Conservation (phyloP, 352 stramenopile genomes). For the Phytophthora syringae region DNA sequence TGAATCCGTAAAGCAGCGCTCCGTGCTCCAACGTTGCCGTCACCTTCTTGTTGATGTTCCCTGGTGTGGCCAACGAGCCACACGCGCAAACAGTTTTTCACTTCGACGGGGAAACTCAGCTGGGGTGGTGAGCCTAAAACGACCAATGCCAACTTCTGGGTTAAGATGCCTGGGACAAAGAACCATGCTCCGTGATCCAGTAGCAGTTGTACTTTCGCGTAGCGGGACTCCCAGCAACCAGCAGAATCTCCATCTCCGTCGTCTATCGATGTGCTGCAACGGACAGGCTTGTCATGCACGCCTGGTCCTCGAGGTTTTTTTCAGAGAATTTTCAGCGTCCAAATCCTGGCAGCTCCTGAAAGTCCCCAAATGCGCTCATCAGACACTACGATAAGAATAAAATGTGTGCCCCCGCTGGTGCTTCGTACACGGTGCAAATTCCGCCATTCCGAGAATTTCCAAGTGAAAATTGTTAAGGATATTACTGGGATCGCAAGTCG, state of each 20-base stretch:
- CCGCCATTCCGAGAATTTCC: slow-evolving; percentile 29
- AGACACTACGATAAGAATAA: slow-evolving; percentile 13
- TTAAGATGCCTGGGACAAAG: slow-evolving; percentile 4
- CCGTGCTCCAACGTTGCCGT: not conserved
- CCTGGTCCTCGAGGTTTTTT: not conserved
- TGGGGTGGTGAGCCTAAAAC: no score
- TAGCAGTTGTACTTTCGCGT: slow-evolving; percentile 15
- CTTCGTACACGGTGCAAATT: slow-evolving; percentile 29
- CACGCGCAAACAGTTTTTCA: not conserved
- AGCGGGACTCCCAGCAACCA: not conserved
- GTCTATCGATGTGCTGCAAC: not conserved
- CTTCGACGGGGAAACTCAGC: not conserved
- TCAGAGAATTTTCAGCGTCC: slow-evolving; percentile 12
- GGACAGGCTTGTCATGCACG: slow-evolving; percentile 12
- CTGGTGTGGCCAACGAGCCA: no score
- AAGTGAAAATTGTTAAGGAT: no score
- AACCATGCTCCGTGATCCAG: slow-evolving; percentile 20
- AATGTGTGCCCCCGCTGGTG: slow-evolving; percentile 12
- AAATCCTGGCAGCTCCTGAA: not conserved
- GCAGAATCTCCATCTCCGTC: not conserved
- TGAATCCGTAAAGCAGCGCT: not conserved
- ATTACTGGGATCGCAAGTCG: slow-evolving; percentile 5
- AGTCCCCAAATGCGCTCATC: slow-evolving; percentile 1
- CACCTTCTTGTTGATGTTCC: no score
- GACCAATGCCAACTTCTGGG: not conserved